These are phyloP conservation scores for Cutaneotrichosporon sp. DNA, from an alignment of 1,284 basidiomycete species.

Conservation along the genomic window DNA sequence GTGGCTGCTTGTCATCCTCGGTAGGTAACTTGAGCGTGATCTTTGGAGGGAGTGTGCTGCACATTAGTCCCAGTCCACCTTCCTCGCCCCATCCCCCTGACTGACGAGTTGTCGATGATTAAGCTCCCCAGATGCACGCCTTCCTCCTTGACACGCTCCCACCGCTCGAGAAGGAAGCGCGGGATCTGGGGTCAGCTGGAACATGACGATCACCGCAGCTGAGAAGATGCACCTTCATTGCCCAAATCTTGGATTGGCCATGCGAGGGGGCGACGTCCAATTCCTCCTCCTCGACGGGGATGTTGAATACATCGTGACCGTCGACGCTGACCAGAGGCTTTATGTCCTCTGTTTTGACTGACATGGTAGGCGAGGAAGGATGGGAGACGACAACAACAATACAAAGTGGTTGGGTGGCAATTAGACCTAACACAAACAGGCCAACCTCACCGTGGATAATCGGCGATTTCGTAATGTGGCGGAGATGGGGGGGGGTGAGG, in stretches of 20 bases:
- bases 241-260: conserved; percentile 42
- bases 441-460: background rate
- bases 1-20: conserved; percentile 12
- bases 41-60: conserved; percentile 13
- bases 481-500: background rate
- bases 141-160: conserved; percentile 54
- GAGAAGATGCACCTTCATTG: conserved; percentile 34
- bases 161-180: conserved; percentile 56
- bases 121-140: conserved; percentile 56
- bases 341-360: conserved; percentile 20
- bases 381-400: conserved; percentile 3
- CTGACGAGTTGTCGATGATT: conserved; percentile 55
- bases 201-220: background rate
- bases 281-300: conserved; percentile 38
- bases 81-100: background rate
- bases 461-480: background rate
- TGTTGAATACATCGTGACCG: conserved; percentile 25
- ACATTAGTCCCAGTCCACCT: background rate
- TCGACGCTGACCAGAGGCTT: conserved; percentile 23
- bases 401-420: conserved; percentile 12
- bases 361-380: conserved; percentile 13
- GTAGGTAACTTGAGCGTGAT: conserved; percentile 27
- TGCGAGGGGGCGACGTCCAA: conserved; percentile 29
- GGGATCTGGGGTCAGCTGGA: conserved; percentile 48
- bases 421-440: background rate